phyloP scores from a whole-genome alignment of 805 yeast species.

The Peterozyma xylosa region DNA sequence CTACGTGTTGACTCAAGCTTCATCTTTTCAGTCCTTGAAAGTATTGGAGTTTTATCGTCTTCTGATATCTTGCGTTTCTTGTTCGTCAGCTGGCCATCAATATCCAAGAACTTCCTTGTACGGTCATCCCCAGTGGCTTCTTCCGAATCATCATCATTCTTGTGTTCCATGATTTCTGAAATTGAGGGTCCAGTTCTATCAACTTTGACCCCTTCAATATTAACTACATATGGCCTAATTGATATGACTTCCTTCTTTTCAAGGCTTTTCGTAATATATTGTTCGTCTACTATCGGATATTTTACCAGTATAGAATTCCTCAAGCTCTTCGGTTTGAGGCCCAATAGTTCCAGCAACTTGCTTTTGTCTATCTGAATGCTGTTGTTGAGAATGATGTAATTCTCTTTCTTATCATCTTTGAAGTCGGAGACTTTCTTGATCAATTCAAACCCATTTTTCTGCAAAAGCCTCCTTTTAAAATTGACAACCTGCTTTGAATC shows the following conservation, averaged over 20 bases:
- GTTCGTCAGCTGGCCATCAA: not conserved
- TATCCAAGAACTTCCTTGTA: not conserved
- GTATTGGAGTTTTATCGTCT: not conserved
- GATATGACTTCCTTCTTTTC: not conserved
- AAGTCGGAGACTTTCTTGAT: no score
- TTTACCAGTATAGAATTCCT: not conserved
- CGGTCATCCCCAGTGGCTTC: not conserved
- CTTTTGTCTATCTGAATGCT: no score
- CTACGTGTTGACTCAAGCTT: constrained; percentile 3
- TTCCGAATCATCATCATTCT: not conserved
- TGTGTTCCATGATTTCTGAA: no score
- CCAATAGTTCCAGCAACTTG: no score
- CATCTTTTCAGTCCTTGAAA: constrained; percentile 1
- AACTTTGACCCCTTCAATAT: not conserved
- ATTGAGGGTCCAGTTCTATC: not conserved
- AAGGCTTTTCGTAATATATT: constrained; percentile 1
- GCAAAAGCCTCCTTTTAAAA: no score
- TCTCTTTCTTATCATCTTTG: no score
- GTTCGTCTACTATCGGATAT: constrained; percentile 3
- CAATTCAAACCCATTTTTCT: no score
- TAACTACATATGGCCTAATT: not conserved
- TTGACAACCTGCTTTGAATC: no score
- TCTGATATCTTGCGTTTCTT: constrained; percentile 1
- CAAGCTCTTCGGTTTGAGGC: no score
- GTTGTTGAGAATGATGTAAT: no score